Evolutionary conservation across 805 yeast genomes (phyloP).

Genomic region (Metschnikowia peoriensis): DNA sequence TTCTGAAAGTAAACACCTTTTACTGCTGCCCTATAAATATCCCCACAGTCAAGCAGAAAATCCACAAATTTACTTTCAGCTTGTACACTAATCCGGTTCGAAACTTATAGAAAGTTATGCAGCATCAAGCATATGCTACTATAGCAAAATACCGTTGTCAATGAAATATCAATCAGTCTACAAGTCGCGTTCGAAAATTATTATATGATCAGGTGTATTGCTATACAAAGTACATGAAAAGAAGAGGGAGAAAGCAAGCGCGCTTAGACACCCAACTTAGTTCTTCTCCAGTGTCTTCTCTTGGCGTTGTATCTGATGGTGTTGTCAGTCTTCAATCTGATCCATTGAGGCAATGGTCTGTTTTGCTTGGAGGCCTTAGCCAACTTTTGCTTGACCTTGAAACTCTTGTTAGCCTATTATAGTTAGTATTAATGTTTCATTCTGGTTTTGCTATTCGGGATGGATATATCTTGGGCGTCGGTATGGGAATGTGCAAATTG

Average conservation of each 20-base stretch:
- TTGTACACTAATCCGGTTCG: too few relatives aligned
- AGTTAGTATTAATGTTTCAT: slow-evolving; percentile 26
- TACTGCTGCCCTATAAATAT: too few relatives aligned
- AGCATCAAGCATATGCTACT: too few relatives aligned
- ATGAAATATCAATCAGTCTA: background rate
- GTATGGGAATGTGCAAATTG: background rate
- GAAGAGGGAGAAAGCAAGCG: slow-evolving; percentile 2
- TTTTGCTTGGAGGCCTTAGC: slow-evolving; percentile 98
- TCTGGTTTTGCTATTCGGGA: background rate
- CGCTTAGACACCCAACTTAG: slow-evolving; percentile 91
- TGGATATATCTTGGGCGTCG: background rate
- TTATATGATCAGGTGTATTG: slow-evolving; percentile 17
- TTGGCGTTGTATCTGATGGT: slow-evolving; percentile 98
- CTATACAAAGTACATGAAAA: slow-evolving; percentile 19
- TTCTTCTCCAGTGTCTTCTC: slow-evolving; percentile 99
- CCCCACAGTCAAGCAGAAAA: too few relatives aligned
- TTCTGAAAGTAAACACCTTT: too few relatives aligned
- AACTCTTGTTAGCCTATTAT: slow-evolving; percentile 83
- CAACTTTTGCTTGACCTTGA: slow-evolving; percentile 96
- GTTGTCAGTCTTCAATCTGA: slow-evolving; percentile 97
- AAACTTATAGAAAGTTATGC: too few relatives aligned
- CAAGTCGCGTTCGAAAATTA: background rate
- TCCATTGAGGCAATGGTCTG: slow-evolving; percentile 99
- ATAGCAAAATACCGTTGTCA: too few relatives aligned
- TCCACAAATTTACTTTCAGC: too few relatives aligned